phyloP scores from a whole-genome alignment of 2,329 filamentous ascomycete species.

The Trichophyton rubrum region DNA sequence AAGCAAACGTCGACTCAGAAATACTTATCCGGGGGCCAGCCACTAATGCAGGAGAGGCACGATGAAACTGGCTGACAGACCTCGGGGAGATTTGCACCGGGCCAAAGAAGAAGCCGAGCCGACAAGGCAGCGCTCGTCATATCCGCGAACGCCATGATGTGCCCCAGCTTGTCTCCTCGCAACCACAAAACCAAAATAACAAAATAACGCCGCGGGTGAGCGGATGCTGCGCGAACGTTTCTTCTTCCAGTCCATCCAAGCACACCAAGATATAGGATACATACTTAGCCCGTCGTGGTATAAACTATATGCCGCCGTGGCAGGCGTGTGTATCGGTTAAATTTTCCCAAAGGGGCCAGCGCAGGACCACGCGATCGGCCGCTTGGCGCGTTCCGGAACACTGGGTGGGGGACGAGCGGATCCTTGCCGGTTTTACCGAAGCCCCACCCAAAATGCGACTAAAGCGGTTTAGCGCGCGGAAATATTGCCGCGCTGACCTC shows the following conservation, averaged over 20 bases:
- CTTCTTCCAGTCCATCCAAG: not conserved
- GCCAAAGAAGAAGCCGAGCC: not conserved
- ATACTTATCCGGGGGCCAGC: not conserved
- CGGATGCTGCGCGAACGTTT: not conserved
- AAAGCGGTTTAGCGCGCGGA: not conserved
- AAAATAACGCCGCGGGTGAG: conserved; percentile 1
- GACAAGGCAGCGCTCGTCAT: conserved; percentile 49
- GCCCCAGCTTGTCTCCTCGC: not conserved
- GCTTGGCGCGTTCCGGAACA: conserved; percentile 3
- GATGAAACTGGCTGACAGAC: not conserved
- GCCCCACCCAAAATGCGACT: not conserved
- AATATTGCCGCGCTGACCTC: not conserved
- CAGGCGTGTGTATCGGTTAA: not conserved
- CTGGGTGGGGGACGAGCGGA: not conserved
- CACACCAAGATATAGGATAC: not conserved
- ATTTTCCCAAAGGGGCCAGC: not conserved
- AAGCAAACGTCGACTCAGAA: too few relatives aligned
- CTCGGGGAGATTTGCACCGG: not conserved
- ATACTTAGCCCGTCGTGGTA: not conserved
- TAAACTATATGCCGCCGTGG: not conserved
- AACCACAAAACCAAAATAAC: not conserved
- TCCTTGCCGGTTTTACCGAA: conserved; percentile 4
- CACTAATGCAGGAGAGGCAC: conserved; percentile 2
- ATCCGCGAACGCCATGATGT: conserved; percentile 56
- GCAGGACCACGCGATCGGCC: conserved; percentile 1